These are phyloP conservation scores for Kokia cookei DNA, from an alignment of 441 rosid genomes.

Conservation along the genomic window DNA sequence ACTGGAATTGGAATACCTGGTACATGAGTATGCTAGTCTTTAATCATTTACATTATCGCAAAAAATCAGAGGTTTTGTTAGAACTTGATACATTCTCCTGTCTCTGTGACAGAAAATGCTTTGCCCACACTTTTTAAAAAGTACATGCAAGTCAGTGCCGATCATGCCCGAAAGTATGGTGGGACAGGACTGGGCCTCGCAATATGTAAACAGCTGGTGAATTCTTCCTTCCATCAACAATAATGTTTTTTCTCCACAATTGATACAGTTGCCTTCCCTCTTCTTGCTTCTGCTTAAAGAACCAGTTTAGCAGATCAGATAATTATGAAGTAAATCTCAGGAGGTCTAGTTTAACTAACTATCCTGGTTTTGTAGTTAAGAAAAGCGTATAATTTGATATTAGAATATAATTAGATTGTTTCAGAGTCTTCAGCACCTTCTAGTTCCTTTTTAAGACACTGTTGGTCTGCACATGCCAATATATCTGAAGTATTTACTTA, in stretches of 20 bases:
- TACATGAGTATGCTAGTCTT: constrained; percentile 1
- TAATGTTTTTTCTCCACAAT: not conserved
- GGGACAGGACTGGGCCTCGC: constrained; percentile 99
- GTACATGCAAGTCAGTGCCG: constrained; percentile 96
- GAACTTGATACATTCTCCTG: not conserved
- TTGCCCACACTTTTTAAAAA: constrained; percentile 73
- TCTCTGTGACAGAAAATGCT: constrained; percentile 61
- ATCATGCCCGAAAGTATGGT: constrained; percentile 92
- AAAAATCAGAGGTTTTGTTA: not conserved
- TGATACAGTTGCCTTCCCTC: not conserved
- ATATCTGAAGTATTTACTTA: not conserved
- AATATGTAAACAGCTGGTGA: constrained; percentile 96
- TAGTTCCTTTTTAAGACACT: not conserved
- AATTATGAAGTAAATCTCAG: not conserved
- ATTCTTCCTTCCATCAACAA: constrained; percentile 2
- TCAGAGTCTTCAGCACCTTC: not conserved
- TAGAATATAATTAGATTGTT: not conserved
- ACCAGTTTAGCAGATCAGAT: not conserved
- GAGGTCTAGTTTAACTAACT: not conserved
- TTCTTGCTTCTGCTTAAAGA: not conserved
- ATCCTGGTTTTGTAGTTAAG: not conserved
- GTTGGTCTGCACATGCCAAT: not conserved
- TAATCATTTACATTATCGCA: not conserved
- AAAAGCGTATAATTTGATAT: not conserved
- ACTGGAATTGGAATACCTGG: constrained; percentile 99